These are phyloP conservation scores for Steccherinum ochraceum DNA, from an alignment of 768 basidiomycete species.

Conservation along the genomic window DNA sequence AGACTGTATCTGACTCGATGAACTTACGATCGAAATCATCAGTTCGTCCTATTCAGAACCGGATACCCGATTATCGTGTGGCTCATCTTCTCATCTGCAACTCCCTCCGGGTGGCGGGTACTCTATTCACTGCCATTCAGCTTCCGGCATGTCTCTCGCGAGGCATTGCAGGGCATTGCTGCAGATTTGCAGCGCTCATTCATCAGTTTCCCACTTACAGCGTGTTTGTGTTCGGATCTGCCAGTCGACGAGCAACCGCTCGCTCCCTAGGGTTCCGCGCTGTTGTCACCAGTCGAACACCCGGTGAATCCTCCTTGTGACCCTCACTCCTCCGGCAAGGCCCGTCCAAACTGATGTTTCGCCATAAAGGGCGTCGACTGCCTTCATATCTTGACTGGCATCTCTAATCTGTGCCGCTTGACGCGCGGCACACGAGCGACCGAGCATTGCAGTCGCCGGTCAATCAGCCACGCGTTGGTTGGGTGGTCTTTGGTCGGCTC, in stretches of 20 bases:
- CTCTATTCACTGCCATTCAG: neutral
- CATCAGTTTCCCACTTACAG: neutral
- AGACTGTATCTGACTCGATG: neutral
- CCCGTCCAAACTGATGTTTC: neutral
- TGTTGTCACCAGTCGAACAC: neutral
- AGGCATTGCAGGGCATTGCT: too few species aligned
- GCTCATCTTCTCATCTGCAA: neutral
- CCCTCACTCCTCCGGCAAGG: neutral
- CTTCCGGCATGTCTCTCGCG: neutral
- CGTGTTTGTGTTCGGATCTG: neutral
- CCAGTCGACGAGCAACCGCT: neutral
- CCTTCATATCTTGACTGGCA: neutral
- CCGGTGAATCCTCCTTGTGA: too few species aligned
- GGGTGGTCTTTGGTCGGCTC: too few species aligned
- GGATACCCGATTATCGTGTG: neutral
- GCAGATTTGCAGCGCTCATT: neutral
- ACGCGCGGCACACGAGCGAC: neutral
- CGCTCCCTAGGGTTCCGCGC: neutral
- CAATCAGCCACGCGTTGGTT: neutral
- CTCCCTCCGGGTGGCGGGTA: neutral
- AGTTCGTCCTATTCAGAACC: neutral
- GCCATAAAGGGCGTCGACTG: neutral
- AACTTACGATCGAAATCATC: neutral
- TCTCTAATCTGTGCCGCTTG: neutral
- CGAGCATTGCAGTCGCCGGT: neutral